phyloP scores from a whole-genome alignment of 495 filamentous ascomycete genomes.

The Pyrenula massariospora region DNA sequence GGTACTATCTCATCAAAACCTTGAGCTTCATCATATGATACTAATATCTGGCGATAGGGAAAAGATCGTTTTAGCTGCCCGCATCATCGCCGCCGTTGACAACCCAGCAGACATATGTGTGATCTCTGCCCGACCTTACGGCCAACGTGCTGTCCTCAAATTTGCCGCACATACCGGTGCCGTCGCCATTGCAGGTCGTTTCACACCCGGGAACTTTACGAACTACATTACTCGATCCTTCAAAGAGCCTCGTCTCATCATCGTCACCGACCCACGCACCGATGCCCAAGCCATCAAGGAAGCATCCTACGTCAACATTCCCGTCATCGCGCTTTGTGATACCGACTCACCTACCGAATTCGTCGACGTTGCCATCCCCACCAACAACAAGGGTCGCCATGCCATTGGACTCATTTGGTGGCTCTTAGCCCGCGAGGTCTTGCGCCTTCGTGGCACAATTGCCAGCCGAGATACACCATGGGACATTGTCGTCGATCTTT shows the following conservation, averaged over 20 bases:
- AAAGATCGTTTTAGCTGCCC: conserved; percentile 96
- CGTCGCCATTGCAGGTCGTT: conserved; percentile 95
- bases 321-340: conserved; percentile 97
- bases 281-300: conserved; percentile 99
- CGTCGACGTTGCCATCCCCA: conserved; percentile 98
- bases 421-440: conserved; percentile 98
- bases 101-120: conserved; percentile 98
- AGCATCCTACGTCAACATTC: conserved; percentile 99
- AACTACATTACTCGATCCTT: conserved; percentile 99
- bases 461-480: conserved; percentile 88
- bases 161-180: conserved; percentile 96
- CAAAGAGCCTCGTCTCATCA: conserved; percentile 99
- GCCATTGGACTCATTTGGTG: conserved; percentile 98
- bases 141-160: conserved; percentile 98
- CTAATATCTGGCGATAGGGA: conserved; percentile 51
- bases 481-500: conserved; percentile 98
- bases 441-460: conserved; percentile 92
- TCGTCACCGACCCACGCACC: conserved; percentile 98
- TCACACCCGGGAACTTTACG: conserved; percentile 99
- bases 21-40: neutral
- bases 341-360: conserved; percentile 99
- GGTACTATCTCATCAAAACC: conserved; percentile 44
- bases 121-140: conserved; percentile 98
- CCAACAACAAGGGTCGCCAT: conserved; percentile 99
- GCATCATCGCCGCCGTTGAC: conserved; percentile 97